Evolutionary conservation across 1,284 basidiomycete genomes (phyloP), one percentile per base, ranked within the genome.

Genomic region (Cryptococcus sp.): DNA sequence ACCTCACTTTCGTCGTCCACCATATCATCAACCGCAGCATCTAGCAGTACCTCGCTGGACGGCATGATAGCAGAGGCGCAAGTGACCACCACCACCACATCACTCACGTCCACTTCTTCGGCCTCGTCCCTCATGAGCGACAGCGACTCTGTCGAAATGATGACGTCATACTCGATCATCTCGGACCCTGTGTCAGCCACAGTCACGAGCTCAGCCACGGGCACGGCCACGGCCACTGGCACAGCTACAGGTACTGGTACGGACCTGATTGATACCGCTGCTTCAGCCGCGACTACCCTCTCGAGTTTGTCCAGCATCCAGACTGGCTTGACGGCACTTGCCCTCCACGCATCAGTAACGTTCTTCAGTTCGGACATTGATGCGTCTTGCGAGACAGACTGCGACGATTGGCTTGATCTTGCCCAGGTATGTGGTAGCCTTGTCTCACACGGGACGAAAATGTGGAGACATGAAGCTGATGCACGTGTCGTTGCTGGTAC

Each of bases 381-480:
- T 19, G 4, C 31, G 19, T 45, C 52, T 20, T 65, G 63, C 45
- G 48, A 50, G 3, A 25, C 47, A 3, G 47, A 53, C n/a, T 65
- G 63, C 46, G 19, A 25, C 11, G 50, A 19, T 5, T 65, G 63
- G 63, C 44, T 50, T 20, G 16, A n/a, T 2, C 23, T 63, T 1
- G 53, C 64, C 3, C 46, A 68, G 10, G 68, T 68, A 44, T 58
- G 67, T 38, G 11, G 7, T 11, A 20, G 45, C 55, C 20, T 25
- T 25, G 25, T 25, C 25, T 25, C 25, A 25, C 3, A 3, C 25
- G 25, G 8, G 17, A 54, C 13, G 19, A n/a, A n/a, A n/a, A n/a
- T n/a, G n/a, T n/a, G n/a, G n/a, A n/a, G n/a, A n/a, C 17, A 20
- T 6, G 25, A 2, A 25, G 52, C 15, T 41, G 53, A 49, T 50